Evolutionary conservation across 208 protist genomes (phyloP).

Genomic region (Trypanosoma cruzi): DNA sequence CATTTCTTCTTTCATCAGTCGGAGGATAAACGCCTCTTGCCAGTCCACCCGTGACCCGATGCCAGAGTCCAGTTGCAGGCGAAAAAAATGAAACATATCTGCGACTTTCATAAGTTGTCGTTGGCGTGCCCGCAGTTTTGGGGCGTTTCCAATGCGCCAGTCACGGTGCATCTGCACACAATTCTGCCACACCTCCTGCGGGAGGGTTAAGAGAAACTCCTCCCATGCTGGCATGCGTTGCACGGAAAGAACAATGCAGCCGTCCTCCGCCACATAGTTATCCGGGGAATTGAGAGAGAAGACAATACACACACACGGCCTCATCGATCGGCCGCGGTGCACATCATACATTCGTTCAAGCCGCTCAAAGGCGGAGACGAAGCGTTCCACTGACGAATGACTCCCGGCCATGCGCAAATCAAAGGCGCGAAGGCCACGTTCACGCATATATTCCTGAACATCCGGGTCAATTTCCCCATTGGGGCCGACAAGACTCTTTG

Average conservation of each 20-base stretch:
- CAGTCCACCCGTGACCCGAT: constrained; percentile 52
- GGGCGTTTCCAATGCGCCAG: constrained; percentile 68
- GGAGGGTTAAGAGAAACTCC: constrained; percentile 70
- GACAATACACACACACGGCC: constrained; percentile 68
- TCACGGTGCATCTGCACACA: constrained; percentile 73
- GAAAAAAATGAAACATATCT: constrained; percentile 72
- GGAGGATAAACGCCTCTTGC: constrained; percentile 67
- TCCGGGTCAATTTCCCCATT: constrained; percentile 80
- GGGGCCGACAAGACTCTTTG: constrained; percentile 54
- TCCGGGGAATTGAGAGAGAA: constrained; percentile 51
- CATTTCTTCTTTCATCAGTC: constrained; percentile 66
- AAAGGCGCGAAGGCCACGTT: constrained; percentile 72
- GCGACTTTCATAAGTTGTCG: constrained; percentile 61
- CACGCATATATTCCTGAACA: constrained; percentile 73
- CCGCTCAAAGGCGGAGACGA: constrained; percentile 78
- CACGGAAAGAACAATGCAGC: constrained; percentile 74
- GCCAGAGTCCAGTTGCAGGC: constrained; percentile 52
- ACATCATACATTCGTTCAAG: constrained; percentile 78
- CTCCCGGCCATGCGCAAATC: constrained; percentile 85
- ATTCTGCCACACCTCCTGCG: constrained; percentile 67
- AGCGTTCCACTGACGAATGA: constrained; percentile 70
- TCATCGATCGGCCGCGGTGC: constrained; percentile 73
- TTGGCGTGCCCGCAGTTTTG: constrained; percentile 67
- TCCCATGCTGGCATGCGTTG: constrained; percentile 72
- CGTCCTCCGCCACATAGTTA: constrained; percentile 76